These are phyloP conservation scores for Crucihimalaya himalaica DNA, from an alignment of 345 rosid species.

Conservation along the genomic window DNA sequence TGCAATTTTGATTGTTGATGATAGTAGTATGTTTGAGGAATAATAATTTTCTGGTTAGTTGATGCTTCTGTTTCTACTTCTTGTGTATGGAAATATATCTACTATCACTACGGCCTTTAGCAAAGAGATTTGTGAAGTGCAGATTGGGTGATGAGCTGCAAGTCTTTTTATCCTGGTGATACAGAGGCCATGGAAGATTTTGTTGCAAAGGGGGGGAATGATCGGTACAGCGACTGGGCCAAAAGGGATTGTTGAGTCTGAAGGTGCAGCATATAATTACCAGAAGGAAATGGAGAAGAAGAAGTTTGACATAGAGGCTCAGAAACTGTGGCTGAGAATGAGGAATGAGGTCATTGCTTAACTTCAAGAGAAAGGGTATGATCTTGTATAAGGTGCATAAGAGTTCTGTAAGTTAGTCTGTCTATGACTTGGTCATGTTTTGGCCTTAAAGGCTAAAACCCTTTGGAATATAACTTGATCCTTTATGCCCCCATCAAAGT, in stretches of 20 bases:
- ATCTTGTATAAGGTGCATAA: constrained; percentile 53
- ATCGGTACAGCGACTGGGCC: constrained; percentile 73
- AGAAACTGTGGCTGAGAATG: constrained; percentile 86
- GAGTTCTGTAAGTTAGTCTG: too few species aligned
- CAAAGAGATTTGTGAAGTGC: too few species aligned
- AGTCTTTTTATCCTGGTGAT: constrained; percentile 89
- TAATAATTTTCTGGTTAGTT: too few species aligned
- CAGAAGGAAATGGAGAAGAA: constrained; percentile 67
- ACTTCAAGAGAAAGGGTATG: constrained; percentile 80
- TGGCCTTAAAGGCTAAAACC: too few species aligned
- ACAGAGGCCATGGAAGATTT: constrained; percentile 90
- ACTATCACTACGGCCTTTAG: too few species aligned
- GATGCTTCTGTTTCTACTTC: too few species aligned
- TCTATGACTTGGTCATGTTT: too few species aligned
- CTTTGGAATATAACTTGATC: not conserved
- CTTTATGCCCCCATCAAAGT: constrained; percentile 1
- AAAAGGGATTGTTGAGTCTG: constrained; percentile 64
- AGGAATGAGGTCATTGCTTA: constrained; percentile 84
- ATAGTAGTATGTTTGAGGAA: too few species aligned
- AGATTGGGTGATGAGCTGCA: too few species aligned
- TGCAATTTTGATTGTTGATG: too few species aligned
- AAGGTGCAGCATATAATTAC: constrained; percentile 51
- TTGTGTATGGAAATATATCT: too few species aligned
- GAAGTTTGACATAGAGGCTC: constrained; percentile 73
- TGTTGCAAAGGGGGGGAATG: constrained; percentile 76